Evolutionary conservation across 495 filamentous ascomycete species (phyloP), one percentile per base, ranked within the genome.

Genomic region (Polyplosphaeria fusca): DNA sequence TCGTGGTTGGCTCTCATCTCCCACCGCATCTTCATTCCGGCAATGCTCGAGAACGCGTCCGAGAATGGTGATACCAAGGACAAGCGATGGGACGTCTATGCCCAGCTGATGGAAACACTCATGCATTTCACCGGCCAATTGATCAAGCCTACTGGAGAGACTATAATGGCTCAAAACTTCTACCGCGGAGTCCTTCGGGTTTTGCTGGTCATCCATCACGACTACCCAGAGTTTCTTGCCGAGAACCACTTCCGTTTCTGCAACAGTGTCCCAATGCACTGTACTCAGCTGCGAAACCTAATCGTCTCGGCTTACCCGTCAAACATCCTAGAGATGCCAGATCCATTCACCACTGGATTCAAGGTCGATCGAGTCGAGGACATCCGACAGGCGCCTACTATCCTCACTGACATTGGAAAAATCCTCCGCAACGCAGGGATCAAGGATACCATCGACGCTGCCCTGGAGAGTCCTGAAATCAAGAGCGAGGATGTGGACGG

Each of bases 151-250:
- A 71, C 82, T 18, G 82, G 80, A 35, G 78, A 91, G n/a, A 72
- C 85, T 1, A 75, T 81, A 28, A 76, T 88, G 28, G 81, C 84
- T 25, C 92, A 88, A 70, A 86, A 89, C 44, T 79, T 93, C 41
- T 97, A 96, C 69, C 84, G 88, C 61, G 89, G 85, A 2, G 81
- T 87, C 5, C 76, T 95, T 23, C 87, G 93, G 61, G 79, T 95
- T 51, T 71, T 97, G 56, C 73, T 93, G 18, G 79, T 96, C 30
- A 75, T 99, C 43, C 86, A 94, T 52, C 93, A 97, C 60, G 93
- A 99, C 68, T 96, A 88, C 71, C 88, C 91, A 0, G 91, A 95
- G 51, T 97, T 95, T 69, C 77, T 97, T 38, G 85, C 86, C 24
- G 87, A 92, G 61, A 87, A 93, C 67, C 87, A 95, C 61, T 84